Evolutionary conservation across 1,284 basidiomycete genomes (phyloP).

Genomic region (Paramarasmius palmivorus): DNA sequence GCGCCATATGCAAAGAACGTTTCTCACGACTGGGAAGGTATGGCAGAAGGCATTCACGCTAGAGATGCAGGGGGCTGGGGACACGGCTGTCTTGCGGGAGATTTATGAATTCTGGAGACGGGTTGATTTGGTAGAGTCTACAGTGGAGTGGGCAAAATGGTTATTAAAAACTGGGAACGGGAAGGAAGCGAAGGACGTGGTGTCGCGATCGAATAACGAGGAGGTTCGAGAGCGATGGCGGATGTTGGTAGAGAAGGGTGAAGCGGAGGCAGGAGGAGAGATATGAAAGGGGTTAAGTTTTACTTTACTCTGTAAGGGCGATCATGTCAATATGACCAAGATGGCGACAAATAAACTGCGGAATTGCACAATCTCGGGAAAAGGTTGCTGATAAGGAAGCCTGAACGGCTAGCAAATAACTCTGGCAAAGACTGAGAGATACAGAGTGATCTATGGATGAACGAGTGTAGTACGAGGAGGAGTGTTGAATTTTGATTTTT

Average conservation of each 20-base stretch:
- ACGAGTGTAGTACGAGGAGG: not conserved
- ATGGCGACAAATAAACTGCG: no score
- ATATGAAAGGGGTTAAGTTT: not conserved
- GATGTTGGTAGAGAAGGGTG: conserved; percentile 18
- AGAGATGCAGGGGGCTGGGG: conserved; percentile 25
- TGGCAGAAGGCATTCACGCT: conserved; percentile 44
- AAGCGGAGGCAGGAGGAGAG: conserved; percentile 24
- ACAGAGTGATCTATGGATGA: no score
- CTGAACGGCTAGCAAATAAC: not conserved
- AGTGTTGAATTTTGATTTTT: conserved; percentile 2
- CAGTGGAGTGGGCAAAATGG: conserved; percentile 48
- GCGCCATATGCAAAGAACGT: conserved; percentile 40
- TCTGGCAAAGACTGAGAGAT: no score
- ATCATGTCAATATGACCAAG: no score
- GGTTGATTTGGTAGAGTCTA: conserved; percentile 37
- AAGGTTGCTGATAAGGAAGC: no score
- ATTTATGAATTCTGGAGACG: conserved; percentile 46
- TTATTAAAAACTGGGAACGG: conserved; percentile 39
- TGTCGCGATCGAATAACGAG: conserved; percentile 29
- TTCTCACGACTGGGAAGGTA: conserved; percentile 42
- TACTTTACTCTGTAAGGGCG: no score
- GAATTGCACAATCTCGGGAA: no score
- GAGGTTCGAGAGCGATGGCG: conserved; percentile 31
- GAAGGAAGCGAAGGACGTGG: conserved; percentile 32
- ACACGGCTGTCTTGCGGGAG: conserved; percentile 32